A percentile compares a stretch with the other conserved stretches of the same genome.
phyloP scores from a whole-genome alignment of 2,329 filamentous ascomycete species.

The Fusarium tuaranense region DNA sequence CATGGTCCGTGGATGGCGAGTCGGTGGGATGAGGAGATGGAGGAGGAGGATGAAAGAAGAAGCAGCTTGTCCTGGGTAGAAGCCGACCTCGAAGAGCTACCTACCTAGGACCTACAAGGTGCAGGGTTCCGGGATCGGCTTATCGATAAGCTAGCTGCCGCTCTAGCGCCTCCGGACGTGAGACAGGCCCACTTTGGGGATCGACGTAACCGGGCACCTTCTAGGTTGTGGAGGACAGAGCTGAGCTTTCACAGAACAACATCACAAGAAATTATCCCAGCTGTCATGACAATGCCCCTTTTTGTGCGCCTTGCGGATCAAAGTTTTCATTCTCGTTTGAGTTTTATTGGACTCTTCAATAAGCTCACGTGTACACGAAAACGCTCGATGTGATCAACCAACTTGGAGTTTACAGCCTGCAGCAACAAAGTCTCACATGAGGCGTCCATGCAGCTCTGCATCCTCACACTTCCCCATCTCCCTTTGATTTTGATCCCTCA shows the following conservation, averaged over 20 bases:
- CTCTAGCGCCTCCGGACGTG: constrained; percentile 25
- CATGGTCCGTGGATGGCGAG: constrained; percentile 47
- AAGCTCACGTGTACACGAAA: neutral
- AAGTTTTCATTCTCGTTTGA: neutral
- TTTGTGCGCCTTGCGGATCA: neutral
- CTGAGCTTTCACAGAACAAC: neutral
- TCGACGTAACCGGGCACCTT: neutral
- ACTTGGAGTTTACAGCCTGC: neutral
- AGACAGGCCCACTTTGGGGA: constrained; percentile 14
- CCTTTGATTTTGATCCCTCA: neutral
- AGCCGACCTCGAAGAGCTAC: constrained; percentile 17
- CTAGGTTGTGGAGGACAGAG: neutral
- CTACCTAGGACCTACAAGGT: constrained; percentile 15
- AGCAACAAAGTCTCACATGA: neutral
- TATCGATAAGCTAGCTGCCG: constrained; percentile 40
- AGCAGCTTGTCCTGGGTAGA: constrained; percentile 26
- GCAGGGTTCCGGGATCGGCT: constrained; percentile 39
- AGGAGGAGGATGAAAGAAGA: constrained; percentile 34
- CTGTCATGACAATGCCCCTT: neutral
- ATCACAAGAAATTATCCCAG: neutral
- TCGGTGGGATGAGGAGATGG: constrained; percentile 22
- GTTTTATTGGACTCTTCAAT: neutral
- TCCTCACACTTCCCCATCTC: neutral
- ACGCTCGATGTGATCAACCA: neutral
- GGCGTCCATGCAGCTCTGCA: neutral